Evolutionary conservation across 495 filamentous ascomycete species (phyloP).

Genomic region (Rusavskia elegans): DNA sequence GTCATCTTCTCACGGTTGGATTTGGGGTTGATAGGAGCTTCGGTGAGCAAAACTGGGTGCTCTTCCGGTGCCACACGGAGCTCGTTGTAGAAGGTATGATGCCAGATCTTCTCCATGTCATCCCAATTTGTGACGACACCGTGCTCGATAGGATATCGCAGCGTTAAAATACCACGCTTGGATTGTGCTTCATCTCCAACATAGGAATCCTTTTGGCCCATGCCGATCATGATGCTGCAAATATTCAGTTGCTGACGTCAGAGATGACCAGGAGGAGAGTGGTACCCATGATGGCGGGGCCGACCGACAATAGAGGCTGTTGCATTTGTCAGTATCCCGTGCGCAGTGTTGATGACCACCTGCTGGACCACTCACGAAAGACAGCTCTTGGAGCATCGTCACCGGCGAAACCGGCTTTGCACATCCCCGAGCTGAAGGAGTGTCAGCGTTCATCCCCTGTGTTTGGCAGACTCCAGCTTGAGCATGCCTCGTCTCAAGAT

Average conservation of each 20-base stretch:
- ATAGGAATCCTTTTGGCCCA: conserved; percentile 99
- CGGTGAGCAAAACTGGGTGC: conserved; percentile 97
- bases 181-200: conserved; percentile 99
- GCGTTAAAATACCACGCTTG: conserved; percentile 98
- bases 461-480: not conserved
- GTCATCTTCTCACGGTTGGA: conserved; percentile 99
- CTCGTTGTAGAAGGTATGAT: conserved; percentile 99
- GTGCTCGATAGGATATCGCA: conserved; percentile 99
- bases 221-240: conserved; percentile 98
- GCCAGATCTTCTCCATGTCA: conserved; percentile 99
- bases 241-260: conserved; percentile 16
- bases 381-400: conserved; percentile 99
- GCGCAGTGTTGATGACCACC: not conserved
- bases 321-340: conserved; percentile 9
- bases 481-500: no score
- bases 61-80: conserved; percentile 99
- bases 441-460: conserved; percentile 29
- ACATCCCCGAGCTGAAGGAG: conserved; percentile 88
- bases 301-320: conserved; percentile 97
- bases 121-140: conserved; percentile 99
- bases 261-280: conserved; percentile 10
- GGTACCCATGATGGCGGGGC: conserved; percentile 99
- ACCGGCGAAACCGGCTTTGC: conserved; percentile 99
- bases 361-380: conserved; percentile 74
- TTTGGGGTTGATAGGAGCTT: conserved; percentile 99